Percentiles rank a stretch among this genome's conserved stretches.
Evolutionary conservation across 2,329 filamentous ascomycete species (phyloP).

Genomic region (Calonectria ilicicola): DNA sequence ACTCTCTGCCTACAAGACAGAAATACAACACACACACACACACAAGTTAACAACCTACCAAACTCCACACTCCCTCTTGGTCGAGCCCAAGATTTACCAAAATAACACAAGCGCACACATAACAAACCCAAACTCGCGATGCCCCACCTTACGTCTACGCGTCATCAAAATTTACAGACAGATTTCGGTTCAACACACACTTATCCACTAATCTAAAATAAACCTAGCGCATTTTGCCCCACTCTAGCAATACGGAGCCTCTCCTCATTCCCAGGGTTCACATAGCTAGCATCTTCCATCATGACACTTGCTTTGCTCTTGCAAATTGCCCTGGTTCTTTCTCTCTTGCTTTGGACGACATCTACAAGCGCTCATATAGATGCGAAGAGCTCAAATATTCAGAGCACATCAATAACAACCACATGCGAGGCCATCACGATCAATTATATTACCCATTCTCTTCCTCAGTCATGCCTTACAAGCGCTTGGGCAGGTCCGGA

Average conservation of each 20-base stretch:
- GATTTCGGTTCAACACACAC: too few relatives aligned
- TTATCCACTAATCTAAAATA: too few relatives aligned
- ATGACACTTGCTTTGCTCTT: neutral
- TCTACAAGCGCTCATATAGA: neutral
- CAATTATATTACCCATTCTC: slow-evolving; percentile 84
- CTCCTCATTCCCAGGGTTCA: neutral
- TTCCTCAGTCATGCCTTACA: slow-evolving; percentile 81
- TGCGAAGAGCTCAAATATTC: neutral
- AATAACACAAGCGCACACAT: too few relatives aligned
- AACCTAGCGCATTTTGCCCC: neutral
- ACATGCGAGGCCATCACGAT: slow-evolving; percentile 51
- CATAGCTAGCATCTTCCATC: neutral
- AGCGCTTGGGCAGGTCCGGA: slow-evolving; percentile 64
- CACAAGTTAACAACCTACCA: too few relatives aligned
- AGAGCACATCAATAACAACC: neutral
- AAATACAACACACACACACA: too few relatives aligned
- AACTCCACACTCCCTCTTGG: too few relatives aligned
- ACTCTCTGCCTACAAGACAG: too few relatives aligned
- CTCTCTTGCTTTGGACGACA: neutral
- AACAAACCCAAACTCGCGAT: too few relatives aligned
- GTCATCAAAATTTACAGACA: too few relatives aligned
- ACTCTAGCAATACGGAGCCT: neutral
- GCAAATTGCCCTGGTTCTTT: neutral
- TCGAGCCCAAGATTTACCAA: too few relatives aligned
- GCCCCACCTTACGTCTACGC: too few relatives aligned